Conservation (phyloP, 2,329 filamentous ascomycete genomes). For the Alternaria sp. region DNA sequence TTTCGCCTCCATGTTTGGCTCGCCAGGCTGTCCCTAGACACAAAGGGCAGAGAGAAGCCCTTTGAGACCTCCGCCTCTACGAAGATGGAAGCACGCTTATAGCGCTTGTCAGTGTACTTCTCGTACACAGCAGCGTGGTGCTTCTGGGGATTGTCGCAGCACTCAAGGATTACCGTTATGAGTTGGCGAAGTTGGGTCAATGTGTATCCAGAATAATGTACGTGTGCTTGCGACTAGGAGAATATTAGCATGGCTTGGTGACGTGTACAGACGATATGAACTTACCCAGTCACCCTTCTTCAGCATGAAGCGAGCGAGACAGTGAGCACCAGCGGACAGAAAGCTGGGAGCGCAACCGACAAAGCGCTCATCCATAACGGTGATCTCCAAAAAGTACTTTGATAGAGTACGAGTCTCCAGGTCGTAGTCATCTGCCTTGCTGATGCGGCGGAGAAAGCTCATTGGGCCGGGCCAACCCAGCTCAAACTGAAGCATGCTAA, state of each 20-base stretch:
- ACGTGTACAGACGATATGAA: slow-evolving; percentile 1
- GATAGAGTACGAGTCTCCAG: slow-evolving; percentile 92
- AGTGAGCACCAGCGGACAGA: slow-evolving; percentile 89
- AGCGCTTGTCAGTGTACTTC: slow-evolving; percentile 88
- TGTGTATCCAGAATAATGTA: slow-evolving; percentile 94
- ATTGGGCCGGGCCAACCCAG: slow-evolving; percentile 98
- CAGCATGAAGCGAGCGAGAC: slow-evolving; percentile 85
- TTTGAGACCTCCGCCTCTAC: slow-evolving; percentile 77
- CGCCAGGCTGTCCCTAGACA: slow-evolving; percentile 46
- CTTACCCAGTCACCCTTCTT: slow-evolving; percentile 93
- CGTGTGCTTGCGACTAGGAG: slow-evolving; percentile 76
- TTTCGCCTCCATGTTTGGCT: slow-evolving; percentile 50
- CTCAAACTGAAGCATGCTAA: slow-evolving; percentile 94
- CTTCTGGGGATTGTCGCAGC: slow-evolving; percentile 79
- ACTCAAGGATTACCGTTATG: slow-evolving; percentile 81
- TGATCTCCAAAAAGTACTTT: slow-evolving; percentile 97
- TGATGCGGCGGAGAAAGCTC: slow-evolving; percentile 96
- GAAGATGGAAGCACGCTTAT: slow-evolving; percentile 82
- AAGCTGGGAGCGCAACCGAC: slow-evolving; percentile 91
- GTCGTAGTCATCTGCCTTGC: slow-evolving; percentile 98
- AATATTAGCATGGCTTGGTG: slow-evolving; percentile 46
- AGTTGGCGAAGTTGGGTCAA: slow-evolving; percentile 82
- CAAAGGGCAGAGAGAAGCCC: slow-evolving; percentile 62
- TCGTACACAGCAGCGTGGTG: slow-evolving; percentile 90
- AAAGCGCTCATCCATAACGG: slow-evolving; percentile 97